Base-by-base conservation (phyloP, 768 basidiomycete species). In the Sporobolomyces pararoseus region DNA sequence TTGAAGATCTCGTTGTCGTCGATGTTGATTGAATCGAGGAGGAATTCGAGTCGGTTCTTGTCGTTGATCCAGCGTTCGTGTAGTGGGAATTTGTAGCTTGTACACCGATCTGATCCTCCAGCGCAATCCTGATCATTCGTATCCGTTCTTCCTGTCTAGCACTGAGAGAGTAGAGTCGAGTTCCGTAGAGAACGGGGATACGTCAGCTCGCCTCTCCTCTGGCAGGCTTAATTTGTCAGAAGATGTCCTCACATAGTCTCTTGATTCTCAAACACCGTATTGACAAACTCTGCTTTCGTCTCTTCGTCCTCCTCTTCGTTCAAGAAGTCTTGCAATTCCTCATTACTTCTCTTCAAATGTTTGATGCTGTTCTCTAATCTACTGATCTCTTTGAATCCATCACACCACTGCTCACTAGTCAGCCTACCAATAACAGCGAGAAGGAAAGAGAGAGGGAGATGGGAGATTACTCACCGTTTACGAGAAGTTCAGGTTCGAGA, bases 71-170 rank as follows among this genome's bases (percentile, higher is more conserved):
- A 42, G 17, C 9, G 39, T 42, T 25, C 32, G 35, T 1, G 53
- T 74, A 74, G 23, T 74, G 72, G 17, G 65, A 50, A 44, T 74
- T 74, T 19, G 50, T 4, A 3, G 72, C 68, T n/a, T 65, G 65
- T 14, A 74, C 68, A 12, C 72, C 72, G 47, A 68, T 34, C 44
- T 74, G 44, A n/a, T 64, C 60, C 29, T 74, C 44, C 6, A 74
- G 32, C 4, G 68, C 68, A 10, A 70, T 7, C 35, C 72, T 51
- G 34, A 74, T 64, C 68, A 74, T 70, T 16, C 23, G 21, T 16
- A 70, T 55, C 31, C 72, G 59, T n/a, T 70, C 72, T 27, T 52
- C 25, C 35, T 74, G 72, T 2, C 37, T 42, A 1, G 65, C 65
- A n/a, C 72, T 74, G 66, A 7, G 3, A 4, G 37, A 21, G n/a